Evolutionary conservation across 73 alveolate species (phyloP).

Genomic region (Paramecium sexaurelia): DNA sequence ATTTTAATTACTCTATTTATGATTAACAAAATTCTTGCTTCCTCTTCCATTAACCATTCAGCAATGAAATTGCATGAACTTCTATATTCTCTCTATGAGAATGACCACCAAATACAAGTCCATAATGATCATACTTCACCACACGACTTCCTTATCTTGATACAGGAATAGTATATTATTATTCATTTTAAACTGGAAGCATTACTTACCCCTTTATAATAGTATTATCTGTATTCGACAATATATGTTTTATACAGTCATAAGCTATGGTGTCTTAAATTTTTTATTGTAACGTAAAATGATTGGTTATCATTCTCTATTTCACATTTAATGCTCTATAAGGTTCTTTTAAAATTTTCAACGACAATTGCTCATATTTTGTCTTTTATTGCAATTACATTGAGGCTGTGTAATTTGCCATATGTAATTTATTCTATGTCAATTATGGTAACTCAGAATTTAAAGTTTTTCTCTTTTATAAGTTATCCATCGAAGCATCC

Average conservation of each 20-base stretch:
- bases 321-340: not conserved
- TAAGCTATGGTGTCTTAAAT: not conserved
- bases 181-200: not conserved
- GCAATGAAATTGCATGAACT: not conserved
- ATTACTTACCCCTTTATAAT: not conserved
- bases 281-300: not conserved
- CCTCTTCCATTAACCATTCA: constrained; percentile 22
- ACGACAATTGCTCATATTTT: not conserved
- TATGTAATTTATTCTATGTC: not conserved
- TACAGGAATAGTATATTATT: constrained; percentile 2
- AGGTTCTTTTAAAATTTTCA: not conserved
- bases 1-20: not conserved
- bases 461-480: not conserved
- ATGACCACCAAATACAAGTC: constrained; percentile 19
- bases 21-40: not conserved
- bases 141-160: constrained; percentile 17
- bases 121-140: not conserved
- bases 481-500: not conserved
- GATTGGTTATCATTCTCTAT: not conserved
- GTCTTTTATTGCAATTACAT: not conserved
- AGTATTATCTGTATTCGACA: not conserved
- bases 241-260: not conserved
- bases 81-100: constrained; percentile 23
- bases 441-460: not conserved
- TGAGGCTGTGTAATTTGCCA: not conserved